Evolutionary conservation across 306 rosid genomes (phyloP).

Genomic region (Trichosanthes truncata): DNA sequence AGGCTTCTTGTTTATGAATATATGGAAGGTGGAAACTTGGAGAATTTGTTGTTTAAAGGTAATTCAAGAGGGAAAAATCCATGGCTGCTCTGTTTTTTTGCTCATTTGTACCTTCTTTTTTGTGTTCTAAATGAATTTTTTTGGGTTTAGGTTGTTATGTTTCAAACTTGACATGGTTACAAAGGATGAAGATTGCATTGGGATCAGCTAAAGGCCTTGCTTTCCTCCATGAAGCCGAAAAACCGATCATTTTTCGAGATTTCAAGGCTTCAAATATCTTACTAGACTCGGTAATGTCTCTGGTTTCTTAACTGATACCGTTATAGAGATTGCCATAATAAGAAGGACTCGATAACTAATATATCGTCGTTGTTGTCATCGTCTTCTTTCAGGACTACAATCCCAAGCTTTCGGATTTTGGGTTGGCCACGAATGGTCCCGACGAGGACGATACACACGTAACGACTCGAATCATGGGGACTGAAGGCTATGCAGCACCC

Average conservation of each 20-base stretch:
- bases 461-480: constrained; percentile 72
- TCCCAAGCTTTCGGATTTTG: constrained; percentile 86
- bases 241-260: constrained; percentile 77
- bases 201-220: constrained; percentile 85
- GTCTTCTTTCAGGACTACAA: constrained; percentile 43
- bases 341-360: neutral
- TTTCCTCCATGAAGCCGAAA: constrained; percentile 83
- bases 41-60: constrained; percentile 58
- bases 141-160: constrained; percentile 49
- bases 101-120: neutral
- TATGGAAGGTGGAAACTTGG: constrained; percentile 71
- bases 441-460: constrained; percentile 58
- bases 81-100: neutral
- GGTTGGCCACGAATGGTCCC: constrained; percentile 78
- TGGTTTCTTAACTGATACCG: neutral
- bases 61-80: neutral
- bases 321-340: neutral
- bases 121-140: neutral
- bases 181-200: constrained; percentile 73
- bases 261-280: constrained; percentile 80
- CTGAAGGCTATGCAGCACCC: constrained; percentile 90
- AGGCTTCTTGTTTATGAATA: constrained; percentile 88
- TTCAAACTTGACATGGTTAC: constrained; percentile 81
- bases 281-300: constrained; percentile 40
- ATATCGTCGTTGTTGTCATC: too few species aligned